These are phyloP conservation scores for Daucus carota DNA, from an alignment of 129 eudicot species.

Conservation along the genomic window DNA sequence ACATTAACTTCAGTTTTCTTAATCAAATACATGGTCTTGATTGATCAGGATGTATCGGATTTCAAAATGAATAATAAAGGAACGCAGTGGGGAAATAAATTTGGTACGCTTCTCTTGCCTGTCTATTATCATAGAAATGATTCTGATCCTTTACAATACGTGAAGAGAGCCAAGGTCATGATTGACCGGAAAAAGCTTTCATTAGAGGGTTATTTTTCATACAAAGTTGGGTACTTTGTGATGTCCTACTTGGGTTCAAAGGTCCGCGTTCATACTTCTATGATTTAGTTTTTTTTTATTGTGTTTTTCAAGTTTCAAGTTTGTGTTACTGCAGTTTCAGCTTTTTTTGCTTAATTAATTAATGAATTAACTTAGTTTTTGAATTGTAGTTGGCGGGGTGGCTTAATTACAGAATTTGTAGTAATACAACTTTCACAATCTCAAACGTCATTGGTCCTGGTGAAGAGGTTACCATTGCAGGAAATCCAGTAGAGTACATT, in stretches of 20 bases:
- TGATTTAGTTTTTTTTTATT: background rate
- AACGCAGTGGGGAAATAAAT: conserved; percentile 67
- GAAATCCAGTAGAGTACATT: conserved; percentile 48
- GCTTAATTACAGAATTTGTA: conserved; percentile 43
- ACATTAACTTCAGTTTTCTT: background rate
- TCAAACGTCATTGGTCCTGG: conserved; percentile 59
- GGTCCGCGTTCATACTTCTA: conserved; percentile 28
- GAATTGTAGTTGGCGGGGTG: conserved; percentile 44
- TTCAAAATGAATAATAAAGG: conserved; percentile 34
- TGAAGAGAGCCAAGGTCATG: conserved; percentile 56
- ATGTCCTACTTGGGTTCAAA: conserved; percentile 49
- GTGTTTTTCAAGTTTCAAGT: background rate
- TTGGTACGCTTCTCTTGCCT: conserved; percentile 60
- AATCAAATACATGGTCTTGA: background rate
- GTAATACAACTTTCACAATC: conserved; percentile 56
- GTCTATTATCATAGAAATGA: conserved; percentile 40
- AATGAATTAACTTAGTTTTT: background rate
- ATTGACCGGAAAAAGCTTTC: conserved; percentile 75
- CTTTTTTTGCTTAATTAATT: background rate
- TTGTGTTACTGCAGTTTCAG: background rate
- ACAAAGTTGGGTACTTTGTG: conserved; percentile 30
- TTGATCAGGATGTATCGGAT: conserved; percentile 45
- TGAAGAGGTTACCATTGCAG: conserved; percentile 56
- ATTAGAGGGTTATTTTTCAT: conserved; percentile 48
- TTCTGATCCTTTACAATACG: conserved; percentile 42